Evolutionary conservation across 148 eudicot genomes (phyloP), one percentile per base, ranked within the genome.

Genomic region (Amaranthus palmeri): DNA sequence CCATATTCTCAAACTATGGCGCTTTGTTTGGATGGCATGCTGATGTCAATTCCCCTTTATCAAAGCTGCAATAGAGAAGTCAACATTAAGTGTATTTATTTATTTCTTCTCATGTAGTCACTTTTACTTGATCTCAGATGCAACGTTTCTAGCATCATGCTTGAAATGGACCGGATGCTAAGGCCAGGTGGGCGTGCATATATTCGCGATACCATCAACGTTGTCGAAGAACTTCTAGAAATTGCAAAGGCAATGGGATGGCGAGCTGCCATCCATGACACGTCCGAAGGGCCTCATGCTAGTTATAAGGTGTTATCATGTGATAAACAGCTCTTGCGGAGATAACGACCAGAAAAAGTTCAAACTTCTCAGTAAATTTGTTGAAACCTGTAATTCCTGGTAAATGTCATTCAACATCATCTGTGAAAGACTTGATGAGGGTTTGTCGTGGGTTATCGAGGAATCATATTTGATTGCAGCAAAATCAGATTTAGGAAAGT

Each of bases 271-370:
- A 47, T 95, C 54, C 86, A 90, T 51, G 99, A 91, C 75, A 95
- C 99, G 15, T 76, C 92, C 42, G 97, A 95, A 82, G 99, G 99
- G 11, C 99, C 99, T 50, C 93, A 91, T 76, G 91, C 97, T 72
- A 89, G 93, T 80, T 91, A 86, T 68, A 84, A 83, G 80, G 73
- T 91, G 66, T 82, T 95, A 78, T 69, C 85, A 41, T 79, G 88
- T 65, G 93, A 89, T 63, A 95, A 95, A 72, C 81, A 71, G 17
- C 84, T 87, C 61, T 12, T 71, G 51, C 85, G 75, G 8, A 51
- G 78, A 70, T 77, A 56, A 42, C 42, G 36, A 36, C 18, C 47
- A 4, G 17, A 41, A 59, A 18, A 45, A 25, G 36, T 56, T 14
- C 56, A 48, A 50, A 52, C 42, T 36, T 18, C 5, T 3, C 36